These are phyloP conservation scores for Sphagnum contortum DNA, from an alignment of 225 moss, liverwort and hornwort species.

Conservation along the genomic window DNA sequence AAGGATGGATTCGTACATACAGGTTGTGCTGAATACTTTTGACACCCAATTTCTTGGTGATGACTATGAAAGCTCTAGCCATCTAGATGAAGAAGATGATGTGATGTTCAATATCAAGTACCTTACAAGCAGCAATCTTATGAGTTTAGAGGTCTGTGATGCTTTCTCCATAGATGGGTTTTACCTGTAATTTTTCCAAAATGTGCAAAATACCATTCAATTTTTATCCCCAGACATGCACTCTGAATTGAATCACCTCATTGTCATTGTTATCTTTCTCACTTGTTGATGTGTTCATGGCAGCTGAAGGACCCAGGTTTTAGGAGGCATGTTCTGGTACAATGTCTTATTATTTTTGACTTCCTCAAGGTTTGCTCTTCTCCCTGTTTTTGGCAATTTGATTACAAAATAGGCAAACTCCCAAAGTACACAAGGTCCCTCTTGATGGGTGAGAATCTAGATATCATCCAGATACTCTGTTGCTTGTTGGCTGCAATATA, in stretches of 20 bases:
- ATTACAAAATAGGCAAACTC: background rate
- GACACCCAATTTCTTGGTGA: constrained; percentile 91
- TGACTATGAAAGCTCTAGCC: constrained; percentile 74
- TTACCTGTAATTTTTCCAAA: background rate
- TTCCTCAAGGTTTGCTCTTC: constrained; percentile 46
- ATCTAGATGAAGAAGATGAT: constrained; percentile 70
- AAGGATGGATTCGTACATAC: constrained; percentile 5
- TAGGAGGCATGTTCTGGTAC: constrained; percentile 87
- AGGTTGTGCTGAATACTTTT: constrained; percentile 78
- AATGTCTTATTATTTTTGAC: constrained; percentile 92
- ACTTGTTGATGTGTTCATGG: background rate
- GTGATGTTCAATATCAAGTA: constrained; percentile 97
- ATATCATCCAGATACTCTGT: too few species aligned
- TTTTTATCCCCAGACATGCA: too few species aligned
- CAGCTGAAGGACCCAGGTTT: constrained; percentile 95
- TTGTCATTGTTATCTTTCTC: background rate
- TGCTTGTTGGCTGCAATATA: too few species aligned
- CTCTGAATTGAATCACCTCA: background rate
- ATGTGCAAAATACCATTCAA: too few species aligned
- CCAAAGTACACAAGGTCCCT: background rate
- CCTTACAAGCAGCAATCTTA: constrained; percentile 93
- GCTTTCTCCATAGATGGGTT: background rate
- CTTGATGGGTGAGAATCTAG: too few species aligned
- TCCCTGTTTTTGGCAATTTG: background rate
- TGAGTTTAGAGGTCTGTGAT: constrained; percentile 64